These are phyloP conservation scores for Populus deltoides DNA, from an alignment of 345 rosid genomes.

Conservation along the genomic window DNA sequence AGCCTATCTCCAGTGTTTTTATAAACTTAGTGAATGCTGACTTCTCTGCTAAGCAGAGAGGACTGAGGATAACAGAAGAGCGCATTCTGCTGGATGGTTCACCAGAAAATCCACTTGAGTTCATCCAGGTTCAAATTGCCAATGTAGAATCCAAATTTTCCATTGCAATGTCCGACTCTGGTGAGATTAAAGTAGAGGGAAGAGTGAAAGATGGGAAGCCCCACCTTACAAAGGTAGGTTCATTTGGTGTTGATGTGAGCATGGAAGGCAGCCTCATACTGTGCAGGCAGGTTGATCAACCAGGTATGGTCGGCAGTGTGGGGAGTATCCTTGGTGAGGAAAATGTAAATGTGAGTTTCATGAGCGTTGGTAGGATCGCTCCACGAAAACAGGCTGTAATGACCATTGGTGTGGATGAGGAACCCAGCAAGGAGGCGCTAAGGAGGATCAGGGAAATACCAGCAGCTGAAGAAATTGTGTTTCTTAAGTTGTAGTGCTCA, in stretches of 20 bases:
- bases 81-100: constrained; percentile 22
- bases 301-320: constrained; percentile 24
- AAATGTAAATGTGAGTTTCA: constrained; percentile 29
- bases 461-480: constrained; percentile 24
- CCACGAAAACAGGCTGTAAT: constrained; percentile 24
- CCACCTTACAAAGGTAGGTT: constrained; percentile 23
- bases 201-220: constrained; percentile 23
- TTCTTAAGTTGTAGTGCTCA: constrained; percentile 16
- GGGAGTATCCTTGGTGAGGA: constrained; percentile 26
- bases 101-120: constrained; percentile 19
- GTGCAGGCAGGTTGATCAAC: constrained; percentile 26
- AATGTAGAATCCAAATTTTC: constrained; percentile 26
- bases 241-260: constrained; percentile 26
- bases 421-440: constrained; percentile 18
- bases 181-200: constrained; percentile 28
- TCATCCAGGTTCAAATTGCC: constrained; percentile 26
- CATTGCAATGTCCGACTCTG: constrained; percentile 22
- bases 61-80: constrained; percentile 21
- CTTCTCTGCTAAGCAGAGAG: constrained; percentile 29
- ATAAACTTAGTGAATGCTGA: constrained; percentile 28
- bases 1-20: constrained; percentile 22
- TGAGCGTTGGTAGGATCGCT: constrained; percentile 26
- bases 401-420: constrained; percentile 29
- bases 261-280: constrained; percentile 27
- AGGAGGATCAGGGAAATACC: constrained; percentile 13